Evolutionary conservation across 257 asterid genomes (phyloP), one percentile per base, ranked within the genome.

Genomic region (Petrea volubilis): DNA sequence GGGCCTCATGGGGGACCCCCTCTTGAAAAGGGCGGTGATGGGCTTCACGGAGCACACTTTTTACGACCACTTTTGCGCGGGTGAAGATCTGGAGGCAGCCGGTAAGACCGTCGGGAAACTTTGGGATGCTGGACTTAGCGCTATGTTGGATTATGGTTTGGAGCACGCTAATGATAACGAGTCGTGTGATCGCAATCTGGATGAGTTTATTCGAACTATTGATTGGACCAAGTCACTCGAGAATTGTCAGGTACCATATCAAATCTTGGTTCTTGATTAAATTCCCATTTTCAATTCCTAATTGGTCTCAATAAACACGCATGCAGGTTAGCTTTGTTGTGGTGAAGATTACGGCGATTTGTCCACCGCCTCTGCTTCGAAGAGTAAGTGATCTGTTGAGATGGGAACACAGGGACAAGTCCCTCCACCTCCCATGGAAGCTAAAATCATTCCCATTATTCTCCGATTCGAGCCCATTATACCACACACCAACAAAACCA

Each of bases 121-220:
- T 2, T 77, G 82, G 75, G 81, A 72, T 0, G 59, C 74, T 1
- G 96, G 96, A 6, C 67, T 90, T 2, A 74, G 78, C 56, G 84
- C 91, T 43, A 95, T 95, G 97, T 70, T 95, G 67, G 96, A 95
- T 82, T 95, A 92, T 52, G 99, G 96, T 0, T 72, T 82, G 72
- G 99, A 95, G 63, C 92, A 86, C 74, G 93, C 95, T 0, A 41
- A 20, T 2, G 96, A 90, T 12, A 80, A 79, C 34, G 70, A 73
- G 4, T 82, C 90, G 0, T 88, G 98, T 55, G 96, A 92, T 53
- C 68, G 52, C 17, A 92, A 86, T 64, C 15, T 77, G 80, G 62
- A 38, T 0, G 84, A 79, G 51, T 81, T 95, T 50, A 41, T 88
- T 17, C 77, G 68, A 23, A 87, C 97, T 1, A 81, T 79, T 66